A percentile compares a stretch with the other conserved stretches of the same genome.
Conservation (phyloP, 331 rosid species). For the Spiraea crenata region DNA sequence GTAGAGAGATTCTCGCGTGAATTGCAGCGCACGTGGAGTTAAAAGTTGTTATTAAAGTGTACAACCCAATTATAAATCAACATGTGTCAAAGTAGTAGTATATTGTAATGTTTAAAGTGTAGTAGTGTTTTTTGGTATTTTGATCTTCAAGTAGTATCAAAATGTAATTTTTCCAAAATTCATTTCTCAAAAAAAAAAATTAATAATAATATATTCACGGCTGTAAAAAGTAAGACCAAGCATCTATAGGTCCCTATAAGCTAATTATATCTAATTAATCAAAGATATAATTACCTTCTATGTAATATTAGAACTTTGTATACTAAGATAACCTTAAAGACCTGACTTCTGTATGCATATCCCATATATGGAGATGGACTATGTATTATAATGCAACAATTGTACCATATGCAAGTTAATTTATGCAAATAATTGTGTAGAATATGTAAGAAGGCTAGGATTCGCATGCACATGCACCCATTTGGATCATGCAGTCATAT, state of each 20-base stretch:
- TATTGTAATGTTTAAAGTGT: no score
- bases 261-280: neutral
- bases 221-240: neutral
- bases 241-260: neutral
- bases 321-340: conserved; percentile 5
- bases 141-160: no score
- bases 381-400: neutral
- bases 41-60: no score
- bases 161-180: no score
- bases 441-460: conserved; percentile 31
- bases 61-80: no score
- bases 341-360: neutral
- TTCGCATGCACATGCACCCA: conserved; percentile 50
- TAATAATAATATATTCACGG: no score
- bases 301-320: neutral
- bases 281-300: conserved; percentile 9
- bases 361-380: neutral
- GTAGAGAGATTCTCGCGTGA: no score
- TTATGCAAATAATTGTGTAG: conserved; percentile 12
- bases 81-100: no score
- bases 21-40: no score
- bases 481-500: conserved; percentile 37
- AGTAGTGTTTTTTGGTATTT: no score
- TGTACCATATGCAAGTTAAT: conserved; percentile 1
- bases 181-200: no score